Base-by-base conservation (phyloP, 805 yeast species). In the Hanseniaspora thailandica region DNA sequence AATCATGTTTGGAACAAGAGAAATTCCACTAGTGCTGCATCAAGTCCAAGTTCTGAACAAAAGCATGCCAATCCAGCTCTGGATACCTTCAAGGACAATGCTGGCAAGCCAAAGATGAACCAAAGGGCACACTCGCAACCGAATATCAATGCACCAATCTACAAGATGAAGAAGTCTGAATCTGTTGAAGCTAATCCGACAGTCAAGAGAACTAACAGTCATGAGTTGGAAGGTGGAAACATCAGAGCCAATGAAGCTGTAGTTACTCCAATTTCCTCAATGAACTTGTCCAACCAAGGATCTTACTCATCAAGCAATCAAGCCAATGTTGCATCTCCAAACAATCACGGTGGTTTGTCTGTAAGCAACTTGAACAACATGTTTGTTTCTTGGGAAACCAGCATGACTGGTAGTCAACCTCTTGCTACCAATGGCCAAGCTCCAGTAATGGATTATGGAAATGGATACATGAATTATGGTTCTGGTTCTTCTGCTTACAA, bases 91-190 rank as follows among this genome's bases (percentile, higher is more conserved):
- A 30, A 43, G 15, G 19, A 10, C 31, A 43, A 19, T 15, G 9
- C 28, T 38, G 41, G 5, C 3, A 50, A 50, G 23, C 54, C 54
- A 19, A 50, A 50, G 26, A 25, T 50, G 35, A 25, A 45, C n/a
- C 54, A 50, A 43, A 50, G 54, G 28, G 47, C 54, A 6, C 22
- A 35, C 20, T 50, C 54, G 8, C 54, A 50, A 15, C 54, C 54
- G 20, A 35, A 17, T 9, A 43, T 50, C 10, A 50, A 44, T 20
- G 22, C 43, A 15, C 22, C 23, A 30, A n/a, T 22, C 19, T 19
- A 13, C n/a, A 13, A 26, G 20, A 22, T 20, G 22, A 43, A 22
- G 15, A 50, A 50, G 23, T 13, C 17, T 3, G 54, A 43, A 0
- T 25, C 41, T 22, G 13, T n/a, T 19, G 36, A 40, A 8, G 22